Evolutionary conservation across 164 flowering plant genomes (phyloP).

Genomic region (Liquidambar formosana): DNA sequence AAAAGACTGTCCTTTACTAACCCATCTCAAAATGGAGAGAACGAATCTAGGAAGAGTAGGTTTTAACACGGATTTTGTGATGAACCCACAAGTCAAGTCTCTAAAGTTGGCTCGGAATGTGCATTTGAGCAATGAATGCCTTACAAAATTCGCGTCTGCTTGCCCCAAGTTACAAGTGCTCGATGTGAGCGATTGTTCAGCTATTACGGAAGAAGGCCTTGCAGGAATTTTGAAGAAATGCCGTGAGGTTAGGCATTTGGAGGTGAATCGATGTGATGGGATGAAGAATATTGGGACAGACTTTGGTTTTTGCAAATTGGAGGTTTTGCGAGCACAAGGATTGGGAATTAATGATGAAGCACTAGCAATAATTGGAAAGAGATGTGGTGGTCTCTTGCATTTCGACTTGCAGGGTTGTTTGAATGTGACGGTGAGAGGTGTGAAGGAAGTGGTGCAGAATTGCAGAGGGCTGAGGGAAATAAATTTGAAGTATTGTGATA

Average conservation of each 20-base stretch:
- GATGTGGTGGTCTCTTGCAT: constrained; percentile 28
- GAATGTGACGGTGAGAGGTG: constrained; percentile 41
- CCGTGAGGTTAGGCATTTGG: constrained; percentile 33
- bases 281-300: constrained; percentile 23
- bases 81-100: constrained; percentile 21
- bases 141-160: constrained; percentile 21
- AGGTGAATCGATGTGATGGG: constrained; percentile 26
- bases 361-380: constrained; percentile 30
- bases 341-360: constrained; percentile 38
- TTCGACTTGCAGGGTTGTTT: constrained; percentile 46
- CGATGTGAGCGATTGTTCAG: constrained; percentile 34
- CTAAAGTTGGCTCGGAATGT: constrained; percentile 35
- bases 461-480: constrained; percentile 54
- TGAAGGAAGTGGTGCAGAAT: constrained; percentile 38
- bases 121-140: constrained; percentile 27
- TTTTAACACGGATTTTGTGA: background rate
- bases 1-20: constrained; percentile 32
- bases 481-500: constrained; percentile 38
- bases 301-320: constrained; percentile 31
- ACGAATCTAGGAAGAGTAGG: constrained; percentile 40
- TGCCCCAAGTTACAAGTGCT: constrained; percentile 48
- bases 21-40: constrained; percentile 44
- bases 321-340: constrained; percentile 31
- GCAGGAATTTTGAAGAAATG: constrained; percentile 33
- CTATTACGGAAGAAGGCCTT: constrained; percentile 42